Conservation (phyloP, 1,284 basidiomycete species). For the Marasmius tenuissimus region DNA sequence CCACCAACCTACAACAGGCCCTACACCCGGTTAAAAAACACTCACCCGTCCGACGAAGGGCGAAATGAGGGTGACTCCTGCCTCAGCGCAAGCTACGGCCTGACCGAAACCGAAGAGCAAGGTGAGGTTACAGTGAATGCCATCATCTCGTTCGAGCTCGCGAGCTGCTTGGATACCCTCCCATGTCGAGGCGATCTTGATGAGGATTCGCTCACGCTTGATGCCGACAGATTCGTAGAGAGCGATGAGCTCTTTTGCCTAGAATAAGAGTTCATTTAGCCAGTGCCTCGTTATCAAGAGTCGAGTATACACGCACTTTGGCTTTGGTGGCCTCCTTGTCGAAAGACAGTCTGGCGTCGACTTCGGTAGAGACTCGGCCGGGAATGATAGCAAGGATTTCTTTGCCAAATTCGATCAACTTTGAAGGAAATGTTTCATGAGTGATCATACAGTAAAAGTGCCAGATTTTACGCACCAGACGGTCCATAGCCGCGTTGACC, state of each 20-base stretch:
- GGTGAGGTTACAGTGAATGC: slow-evolving; percentile 99
- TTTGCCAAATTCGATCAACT: slow-evolving; percentile 96
- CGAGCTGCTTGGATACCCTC: slow-evolving; percentile 99
- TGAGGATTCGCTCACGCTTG: slow-evolving; percentile 90
- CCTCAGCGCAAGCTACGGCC: slow-evolving; percentile 98
- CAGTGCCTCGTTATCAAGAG: not conserved
- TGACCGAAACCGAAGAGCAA: slow-evolving; percentile 98
- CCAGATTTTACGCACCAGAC: slow-evolving; percentile 61
- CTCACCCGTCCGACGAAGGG: slow-evolving; percentile 97
- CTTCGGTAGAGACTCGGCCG: slow-evolving; percentile 98
- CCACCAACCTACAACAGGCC: not conserved
- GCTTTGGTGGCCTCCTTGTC: slow-evolving; percentile 91
- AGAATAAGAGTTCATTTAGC: slow-evolving; percentile 3
- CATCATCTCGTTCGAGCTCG: slow-evolving; percentile 89
- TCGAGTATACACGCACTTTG: slow-evolving; percentile 52
- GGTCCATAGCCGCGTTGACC: slow-evolving; percentile 80
- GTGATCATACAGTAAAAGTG: not conserved
- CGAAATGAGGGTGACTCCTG: slow-evolving; percentile 96
- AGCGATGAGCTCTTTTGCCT: slow-evolving; percentile 91
- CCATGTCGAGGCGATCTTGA: slow-evolving; percentile 99
- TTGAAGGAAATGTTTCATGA: not conserved
- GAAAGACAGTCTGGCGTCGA: slow-evolving; percentile 96
- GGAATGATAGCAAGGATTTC: slow-evolving; percentile 96
- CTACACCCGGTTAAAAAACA: slow-evolving; percentile 15
- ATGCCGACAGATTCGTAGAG: slow-evolving; percentile 93